These are phyloP conservation scores for Fusarium scirpi DNA, from an alignment of 2,329 filamentous ascomycete species.

Conservation along the genomic window DNA sequence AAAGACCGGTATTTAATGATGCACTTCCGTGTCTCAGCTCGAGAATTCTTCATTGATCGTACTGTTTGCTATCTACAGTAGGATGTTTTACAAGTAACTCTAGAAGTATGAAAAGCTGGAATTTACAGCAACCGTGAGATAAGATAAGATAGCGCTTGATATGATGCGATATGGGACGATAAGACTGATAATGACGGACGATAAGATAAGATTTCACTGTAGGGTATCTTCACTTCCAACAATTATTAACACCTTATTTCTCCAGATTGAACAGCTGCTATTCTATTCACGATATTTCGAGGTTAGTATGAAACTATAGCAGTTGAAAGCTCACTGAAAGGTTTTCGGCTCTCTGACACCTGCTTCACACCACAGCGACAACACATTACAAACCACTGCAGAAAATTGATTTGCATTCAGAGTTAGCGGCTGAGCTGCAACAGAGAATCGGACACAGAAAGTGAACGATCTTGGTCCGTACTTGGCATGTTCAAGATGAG, in stretches of 20 bases:
- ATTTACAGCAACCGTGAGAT: not conserved
- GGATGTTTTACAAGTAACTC: too few relatives aligned
- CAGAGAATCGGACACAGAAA: not conserved
- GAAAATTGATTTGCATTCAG: not conserved
- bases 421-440: not conserved
- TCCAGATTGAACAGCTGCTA: not conserved
- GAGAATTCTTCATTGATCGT: too few relatives aligned
- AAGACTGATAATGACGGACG: not conserved
- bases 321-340: too few relatives aligned
- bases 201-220: not conserved
- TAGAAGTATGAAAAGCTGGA: not conserved
- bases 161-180: not conserved
- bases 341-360: too few relatives aligned
- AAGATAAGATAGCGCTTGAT: not conserved
- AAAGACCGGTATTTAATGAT: not conserved
- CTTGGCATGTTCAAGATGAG: not conserved
- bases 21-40: not conserved
- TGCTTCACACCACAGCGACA: too few relatives aligned
- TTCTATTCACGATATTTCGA: not conserved
- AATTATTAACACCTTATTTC: not conserved
- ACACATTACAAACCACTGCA: too few relatives aligned
- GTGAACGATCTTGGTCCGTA: not conserved
- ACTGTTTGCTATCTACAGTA: too few relatives aligned
- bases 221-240: not conserved
- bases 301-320: too few relatives aligned